These are phyloP conservation scores for Cylindrotheca fusiformis DNA, from an alignment of 108 stramenopile species.

Conservation along the genomic window DNA sequence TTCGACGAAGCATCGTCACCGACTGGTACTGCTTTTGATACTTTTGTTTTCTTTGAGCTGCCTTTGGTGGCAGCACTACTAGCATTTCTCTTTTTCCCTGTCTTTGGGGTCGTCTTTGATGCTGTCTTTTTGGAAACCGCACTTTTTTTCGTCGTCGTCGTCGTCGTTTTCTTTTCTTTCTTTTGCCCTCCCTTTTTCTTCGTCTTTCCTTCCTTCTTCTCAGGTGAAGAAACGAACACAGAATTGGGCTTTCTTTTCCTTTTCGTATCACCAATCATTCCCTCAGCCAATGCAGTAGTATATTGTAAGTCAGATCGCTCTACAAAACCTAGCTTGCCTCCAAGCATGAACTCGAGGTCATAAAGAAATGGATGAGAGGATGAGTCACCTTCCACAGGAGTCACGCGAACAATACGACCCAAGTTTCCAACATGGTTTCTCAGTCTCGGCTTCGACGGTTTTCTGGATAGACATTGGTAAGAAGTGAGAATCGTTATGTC, in stretches of 20 bases:
- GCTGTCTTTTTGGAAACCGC: not conserved
- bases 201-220: conserved; percentile 1
- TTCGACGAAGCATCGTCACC: conserved; percentile 12
- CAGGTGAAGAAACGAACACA: not conserved
- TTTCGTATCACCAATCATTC: conserved; percentile 47
- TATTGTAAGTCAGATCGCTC: conserved; percentile 41
- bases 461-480: conserved; percentile 16
- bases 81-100: conserved; percentile 3
- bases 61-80: conserved; percentile 8
- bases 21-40: conserved; percentile 12
- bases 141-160: conserved; percentile 5
- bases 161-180: conserved; percentile 8
- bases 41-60: conserved; percentile 12
- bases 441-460: conserved; percentile 15
- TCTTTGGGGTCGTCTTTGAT: conserved; percentile 1
- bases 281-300: conserved; percentile 62
- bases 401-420: conserved; percentile 17
- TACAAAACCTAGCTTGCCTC: conserved; percentile 49
- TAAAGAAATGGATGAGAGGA: conserved; percentile 31
- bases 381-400: not conserved
- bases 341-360: conserved; percentile 40
- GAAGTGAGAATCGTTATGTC: not conserved
- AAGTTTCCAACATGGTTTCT: conserved; percentile 26
- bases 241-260: conserved; percentile 21
- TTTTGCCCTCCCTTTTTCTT: conserved; percentile 5